Evolutionary conservation across 768 basidiomycete genomes (phyloP), one percentile per base, ranked within the genome.

Genomic region (Hericium coralloides): DNA sequence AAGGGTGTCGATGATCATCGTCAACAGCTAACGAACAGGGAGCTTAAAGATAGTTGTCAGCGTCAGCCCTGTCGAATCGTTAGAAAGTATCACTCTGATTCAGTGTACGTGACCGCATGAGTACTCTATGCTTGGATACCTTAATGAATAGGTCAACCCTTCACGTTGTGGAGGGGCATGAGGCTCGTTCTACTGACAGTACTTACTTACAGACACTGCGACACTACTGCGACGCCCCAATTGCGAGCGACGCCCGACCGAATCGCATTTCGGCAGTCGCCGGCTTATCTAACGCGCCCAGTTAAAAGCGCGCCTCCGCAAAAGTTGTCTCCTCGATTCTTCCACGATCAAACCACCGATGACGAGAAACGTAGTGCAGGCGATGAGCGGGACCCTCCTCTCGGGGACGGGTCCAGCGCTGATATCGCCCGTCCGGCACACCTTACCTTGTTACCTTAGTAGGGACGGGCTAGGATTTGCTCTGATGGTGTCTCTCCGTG

Each of bases 281-380:
- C 43, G 43, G 43, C n/a, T 45, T 45, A 45, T 7, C 15, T 45
- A 45, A 45, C 12, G 7, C 43, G 7, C 43, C 20, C 18, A 14
- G n/a, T 45, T 18, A 18, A 45, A 45, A 20, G 43, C 43, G n/a
- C 43, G 43, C 43, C 20, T 20, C n/a, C 43, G 63, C 49, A 31
- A 58, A 22, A 43, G 60, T 22, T 22, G 51, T 52, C 31, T 52
- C 51, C 23, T 59, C 14, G 72, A 76, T 75, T 72, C 75, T 75
- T 75, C 74, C 74, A 76, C 75, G 68, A 74, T 75, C 74, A 75
- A 67, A 70, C 66, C 74, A 74, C 68, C 72, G 2, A 52, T 63
- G 62, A 63, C 59, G 62, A 63, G 53, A 61, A 58, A 36, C 51
- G 62, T 60, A 53, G 62, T 61, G 62, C 62, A 63, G 49, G 54